A percentile compares a stretch with the other conserved stretches of the same genome.
Evolutionary conservation across 345 rosid genomes (phyloP).

Genomic region (Eucalyptus regnans): DNA sequence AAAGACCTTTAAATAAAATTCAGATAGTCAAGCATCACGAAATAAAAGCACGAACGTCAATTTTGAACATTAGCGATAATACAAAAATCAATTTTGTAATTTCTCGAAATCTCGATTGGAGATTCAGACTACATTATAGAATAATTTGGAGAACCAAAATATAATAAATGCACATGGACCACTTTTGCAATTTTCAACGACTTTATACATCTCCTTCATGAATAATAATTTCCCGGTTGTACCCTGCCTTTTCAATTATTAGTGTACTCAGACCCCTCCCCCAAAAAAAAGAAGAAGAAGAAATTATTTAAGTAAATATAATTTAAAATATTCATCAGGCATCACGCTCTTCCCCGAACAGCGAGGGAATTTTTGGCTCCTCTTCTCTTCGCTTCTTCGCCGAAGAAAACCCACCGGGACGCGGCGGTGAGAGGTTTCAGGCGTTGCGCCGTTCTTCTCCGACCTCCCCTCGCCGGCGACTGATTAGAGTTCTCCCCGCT

Average conservation of each 20-base stretch:
- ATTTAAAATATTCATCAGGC: neutral
- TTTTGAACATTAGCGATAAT: neutral
- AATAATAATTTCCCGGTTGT: neutral
- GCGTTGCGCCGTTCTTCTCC: neutral
- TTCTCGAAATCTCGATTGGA: neutral
- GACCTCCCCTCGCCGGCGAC: neutral
- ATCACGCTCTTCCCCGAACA: neutral
- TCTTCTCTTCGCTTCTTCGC: neutral
- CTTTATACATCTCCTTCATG: neutral
- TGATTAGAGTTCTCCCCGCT: neutral
- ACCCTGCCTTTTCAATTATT: neutral
- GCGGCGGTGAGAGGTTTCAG: neutral
- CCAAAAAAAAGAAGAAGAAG: fast-evolving
- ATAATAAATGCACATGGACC: neutral
- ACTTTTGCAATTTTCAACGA: neutral
- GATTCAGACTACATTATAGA: neutral
- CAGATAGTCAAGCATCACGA: neutral
- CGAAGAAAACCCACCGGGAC: neutral
- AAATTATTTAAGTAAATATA: neutral
- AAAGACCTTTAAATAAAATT: neutral
- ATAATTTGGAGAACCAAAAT: neutral
- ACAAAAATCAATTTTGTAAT: neutral
- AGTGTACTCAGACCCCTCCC: neutral
- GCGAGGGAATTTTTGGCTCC: neutral
- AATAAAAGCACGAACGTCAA: neutral